Evolutionary conservation across 2,329 filamentous ascomycete genomes (phyloP).

Genomic region (Parastagonospora avenae): DNA sequence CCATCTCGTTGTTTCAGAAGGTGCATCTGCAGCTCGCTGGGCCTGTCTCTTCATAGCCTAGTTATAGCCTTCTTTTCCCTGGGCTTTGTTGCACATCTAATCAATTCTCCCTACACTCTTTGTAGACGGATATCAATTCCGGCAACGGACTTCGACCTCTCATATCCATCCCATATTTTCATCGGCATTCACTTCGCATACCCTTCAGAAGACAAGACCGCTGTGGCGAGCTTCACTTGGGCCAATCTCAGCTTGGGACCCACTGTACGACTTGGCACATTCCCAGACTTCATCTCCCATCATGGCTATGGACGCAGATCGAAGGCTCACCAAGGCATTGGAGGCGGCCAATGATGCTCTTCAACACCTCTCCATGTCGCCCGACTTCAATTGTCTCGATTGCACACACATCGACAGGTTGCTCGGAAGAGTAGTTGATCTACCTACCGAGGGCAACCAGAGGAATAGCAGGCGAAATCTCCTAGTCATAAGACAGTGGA

Average conservation of each 20-base stretch:
- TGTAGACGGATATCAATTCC: slow-evolving; percentile 23
- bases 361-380: slow-evolving; percentile 41
- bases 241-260: slow-evolving; percentile 5
- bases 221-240: slow-evolving; percentile 2
- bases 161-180: slow-evolving; percentile 17
- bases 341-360: slow-evolving; percentile 42
- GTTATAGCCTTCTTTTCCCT: slow-evolving; percentile 19
- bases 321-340: slow-evolving; percentile 36
- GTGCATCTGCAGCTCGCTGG: slow-evolving; percentile 7
- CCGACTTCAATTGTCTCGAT: slow-evolving; percentile 36
- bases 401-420: slow-evolving; percentile 43
- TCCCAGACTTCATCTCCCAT: slow-evolving; percentile 1
- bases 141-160: slow-evolving; percentile 5
- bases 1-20: slow-evolving; percentile 19
- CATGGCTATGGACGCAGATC: slow-evolving; percentile 36
- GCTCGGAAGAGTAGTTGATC: slow-evolving; percentile 40
- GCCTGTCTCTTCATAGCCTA: slow-evolving; percentile 12
- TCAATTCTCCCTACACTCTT: slow-evolving; percentile 11
- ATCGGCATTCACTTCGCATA: slow-evolving; percentile 16
- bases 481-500: slow-evolving; percentile 42
- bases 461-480: slow-evolving; percentile 43
- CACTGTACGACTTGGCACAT: background rate
- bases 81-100: slow-evolving; percentile 13
- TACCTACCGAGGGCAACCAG: slow-evolving; percentile 42
- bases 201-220: slow-evolving; percentile 13